phyloP scores from a whole-genome alignment of 306 rosid genomes.

The Fragaria iinumae region DNA sequence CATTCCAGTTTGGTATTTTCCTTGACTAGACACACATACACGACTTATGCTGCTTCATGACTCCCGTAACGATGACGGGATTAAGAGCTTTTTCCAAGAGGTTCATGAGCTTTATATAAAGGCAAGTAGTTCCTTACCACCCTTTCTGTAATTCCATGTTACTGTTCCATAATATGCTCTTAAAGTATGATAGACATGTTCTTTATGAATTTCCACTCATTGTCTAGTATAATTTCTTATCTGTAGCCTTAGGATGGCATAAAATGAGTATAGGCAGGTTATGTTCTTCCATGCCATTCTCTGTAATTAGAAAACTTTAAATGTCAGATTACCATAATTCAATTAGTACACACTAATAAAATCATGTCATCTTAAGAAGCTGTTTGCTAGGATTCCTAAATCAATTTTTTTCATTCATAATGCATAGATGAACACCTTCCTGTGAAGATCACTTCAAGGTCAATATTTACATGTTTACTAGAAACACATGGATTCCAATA shows the following conservation, averaged over 20 bases:
- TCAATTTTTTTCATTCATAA: not conserved
- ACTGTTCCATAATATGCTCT: not conserved
- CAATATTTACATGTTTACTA: too few species aligned
- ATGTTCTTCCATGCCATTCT: not conserved
- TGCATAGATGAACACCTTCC: not conserved
- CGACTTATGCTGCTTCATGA: conserved; percentile 92
- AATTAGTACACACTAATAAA: not conserved
- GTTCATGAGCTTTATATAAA: conserved; percentile 96
- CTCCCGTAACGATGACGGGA: conserved; percentile 95
- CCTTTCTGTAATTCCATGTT: not conserved
- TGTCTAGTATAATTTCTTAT: not conserved
- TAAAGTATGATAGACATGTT: not conserved
- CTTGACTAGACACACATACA: conserved; percentile 75
- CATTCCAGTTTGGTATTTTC: conserved; percentile 32
- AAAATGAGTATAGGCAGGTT: not conserved
- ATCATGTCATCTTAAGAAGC: not conserved
- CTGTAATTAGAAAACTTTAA: not conserved
- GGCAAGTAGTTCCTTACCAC: conserved; percentile 40
- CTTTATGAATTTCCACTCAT: not conserved
- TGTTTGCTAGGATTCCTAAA: not conserved
- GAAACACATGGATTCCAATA: too few species aligned
- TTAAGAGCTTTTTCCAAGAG: conserved; percentile 97
- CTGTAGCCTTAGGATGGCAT: conserved; percentile 6
- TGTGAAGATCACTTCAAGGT: not conserved
- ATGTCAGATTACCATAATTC: not conserved